Conservation (phyloP, 2,329 filamentous ascomycete species). For the Clonostachys sp. region DNA sequence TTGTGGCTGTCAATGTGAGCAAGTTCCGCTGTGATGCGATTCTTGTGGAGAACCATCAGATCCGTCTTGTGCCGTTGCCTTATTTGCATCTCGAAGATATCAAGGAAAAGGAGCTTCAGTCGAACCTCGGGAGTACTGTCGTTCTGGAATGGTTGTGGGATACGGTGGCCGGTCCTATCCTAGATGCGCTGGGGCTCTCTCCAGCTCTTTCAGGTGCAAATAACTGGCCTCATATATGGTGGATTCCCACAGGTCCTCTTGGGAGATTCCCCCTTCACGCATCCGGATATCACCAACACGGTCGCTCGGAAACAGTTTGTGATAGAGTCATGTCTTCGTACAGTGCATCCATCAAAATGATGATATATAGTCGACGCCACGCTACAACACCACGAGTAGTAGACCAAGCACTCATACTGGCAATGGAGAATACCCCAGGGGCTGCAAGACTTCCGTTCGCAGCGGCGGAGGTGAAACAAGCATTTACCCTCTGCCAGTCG, state of each 20-base stretch:
- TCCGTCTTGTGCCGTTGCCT: background rate
- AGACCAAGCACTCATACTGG: too few species aligned
- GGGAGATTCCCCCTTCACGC: background rate
- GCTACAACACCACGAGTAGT: too few species aligned
- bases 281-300: background rate
- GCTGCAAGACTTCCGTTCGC: too few species aligned
- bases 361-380: too few species aligned
- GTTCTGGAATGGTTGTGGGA: background rate
- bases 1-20: background rate
- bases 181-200: background rate
- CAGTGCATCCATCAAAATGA: too few species aligned
- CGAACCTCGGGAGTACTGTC: background rate
- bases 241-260: background rate
- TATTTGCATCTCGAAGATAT: background rate
- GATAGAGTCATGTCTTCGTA: too few species aligned
- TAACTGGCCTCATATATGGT: background rate
- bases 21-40: background rate
- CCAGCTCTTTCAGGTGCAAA: background rate
- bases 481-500: too few species aligned
- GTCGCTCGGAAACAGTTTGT: too few species aligned
- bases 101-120: background rate
- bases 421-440: too few species aligned
- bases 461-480: too few species aligned
- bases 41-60: background rate
- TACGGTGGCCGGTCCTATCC: background rate